phyloP scores from a whole-genome alignment of 2,329 filamentous ascomycete species.

The Pochonia chlamydosporia region DNA sequence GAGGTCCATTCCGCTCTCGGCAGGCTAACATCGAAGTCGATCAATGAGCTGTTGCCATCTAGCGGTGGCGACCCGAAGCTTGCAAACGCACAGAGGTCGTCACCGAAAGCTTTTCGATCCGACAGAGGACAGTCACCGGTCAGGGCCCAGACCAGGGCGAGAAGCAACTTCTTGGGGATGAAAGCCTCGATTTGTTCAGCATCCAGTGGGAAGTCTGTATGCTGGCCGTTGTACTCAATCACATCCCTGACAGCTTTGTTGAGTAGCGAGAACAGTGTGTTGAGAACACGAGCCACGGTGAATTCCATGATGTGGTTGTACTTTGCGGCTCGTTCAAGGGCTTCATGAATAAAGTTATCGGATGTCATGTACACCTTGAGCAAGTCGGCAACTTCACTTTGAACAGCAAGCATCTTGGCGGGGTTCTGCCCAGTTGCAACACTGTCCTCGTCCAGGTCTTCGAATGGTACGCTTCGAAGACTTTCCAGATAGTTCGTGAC shows the following conservation, averaged over 20 bases:
- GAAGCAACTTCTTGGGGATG: constrained; percentile 86
- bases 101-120: constrained; percentile 86
- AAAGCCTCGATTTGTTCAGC: constrained; percentile 85
- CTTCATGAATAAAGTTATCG: constrained; percentile 75
- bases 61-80: constrained; percentile 80
- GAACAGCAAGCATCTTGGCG: constrained; percentile 71
- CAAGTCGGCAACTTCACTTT: constrained; percentile 73
- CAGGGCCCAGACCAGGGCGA: constrained; percentile 91
- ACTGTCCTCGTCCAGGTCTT: constrained; percentile 91
- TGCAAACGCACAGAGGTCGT: constrained; percentile 74
- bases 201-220: constrained; percentile 89
- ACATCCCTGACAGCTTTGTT: constrained; percentile 91
- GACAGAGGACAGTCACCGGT: constrained; percentile 87
- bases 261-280: constrained; percentile 88
- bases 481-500: constrained; percentile 84
- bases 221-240: constrained; percentile 92
- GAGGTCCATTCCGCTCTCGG: constrained; percentile 84
- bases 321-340: constrained; percentile 66
- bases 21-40: constrained; percentile 88
- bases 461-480: constrained; percentile 77
- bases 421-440: constrained; percentile 70
- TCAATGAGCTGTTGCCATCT: constrained; percentile 75
- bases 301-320: constrained; percentile 99
- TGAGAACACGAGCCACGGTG: constrained; percentile 82
- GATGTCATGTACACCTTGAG: constrained; percentile 69